Percentiles rank a stretch among this genome's conserved stretches.
These are phyloP conservation scores for Magnaporthiopsis incrustans DNA, from an alignment of 2,329 filamentous ascomycete genomes.

Conservation along the genomic window DNA sequence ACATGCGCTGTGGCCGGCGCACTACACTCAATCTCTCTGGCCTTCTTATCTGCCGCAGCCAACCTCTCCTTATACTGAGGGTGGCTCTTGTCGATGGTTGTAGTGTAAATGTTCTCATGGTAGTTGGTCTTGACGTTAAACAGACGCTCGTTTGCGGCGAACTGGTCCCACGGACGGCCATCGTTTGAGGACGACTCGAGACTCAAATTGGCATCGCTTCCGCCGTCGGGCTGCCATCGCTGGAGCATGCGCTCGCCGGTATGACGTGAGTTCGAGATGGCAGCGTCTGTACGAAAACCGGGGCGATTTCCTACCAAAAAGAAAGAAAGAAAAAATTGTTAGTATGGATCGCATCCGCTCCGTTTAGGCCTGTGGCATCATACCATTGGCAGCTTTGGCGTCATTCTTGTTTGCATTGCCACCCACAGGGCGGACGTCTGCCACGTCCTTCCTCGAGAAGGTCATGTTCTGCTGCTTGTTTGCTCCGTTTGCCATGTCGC, in stretches of 20 bases:
- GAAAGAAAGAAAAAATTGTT: not conserved
- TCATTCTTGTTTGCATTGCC: constrained; percentile 25
- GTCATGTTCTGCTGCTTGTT: constrained; percentile 24
- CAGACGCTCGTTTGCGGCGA: constrained; percentile 76
- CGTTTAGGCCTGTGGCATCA: constrained; percentile 5
- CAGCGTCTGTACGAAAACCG: constrained; percentile 76
- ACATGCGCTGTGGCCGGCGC: constrained; percentile 71
- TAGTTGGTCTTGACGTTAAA: constrained; percentile 89
- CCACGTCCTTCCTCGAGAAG: constrained; percentile 24
- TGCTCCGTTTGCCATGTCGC: constrained; percentile 22
- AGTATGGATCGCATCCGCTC: constrained; percentile 1
- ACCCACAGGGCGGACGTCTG: constrained; percentile 17
- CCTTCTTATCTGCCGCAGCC: constrained; percentile 73
- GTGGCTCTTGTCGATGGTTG: constrained; percentile 74
- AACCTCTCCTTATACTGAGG: constrained; percentile 73
- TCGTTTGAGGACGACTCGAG: constrained; percentile 50
- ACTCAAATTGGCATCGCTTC: constrained; percentile 58
- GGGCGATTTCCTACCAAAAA: constrained; percentile 48
- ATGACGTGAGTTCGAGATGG: constrained; percentile 70
- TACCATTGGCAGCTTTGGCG: constrained; percentile 31
- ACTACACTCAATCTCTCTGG: constrained; percentile 80
- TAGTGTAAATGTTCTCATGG: constrained; percentile 92
- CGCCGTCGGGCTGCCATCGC: constrained; percentile 66
- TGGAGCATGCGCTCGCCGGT: constrained; percentile 69
- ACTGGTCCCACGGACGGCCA: constrained; percentile 75